Conservation (phyloP, 2,329 filamentous ascomycete species). For the Exserohilum turcica region DNA sequence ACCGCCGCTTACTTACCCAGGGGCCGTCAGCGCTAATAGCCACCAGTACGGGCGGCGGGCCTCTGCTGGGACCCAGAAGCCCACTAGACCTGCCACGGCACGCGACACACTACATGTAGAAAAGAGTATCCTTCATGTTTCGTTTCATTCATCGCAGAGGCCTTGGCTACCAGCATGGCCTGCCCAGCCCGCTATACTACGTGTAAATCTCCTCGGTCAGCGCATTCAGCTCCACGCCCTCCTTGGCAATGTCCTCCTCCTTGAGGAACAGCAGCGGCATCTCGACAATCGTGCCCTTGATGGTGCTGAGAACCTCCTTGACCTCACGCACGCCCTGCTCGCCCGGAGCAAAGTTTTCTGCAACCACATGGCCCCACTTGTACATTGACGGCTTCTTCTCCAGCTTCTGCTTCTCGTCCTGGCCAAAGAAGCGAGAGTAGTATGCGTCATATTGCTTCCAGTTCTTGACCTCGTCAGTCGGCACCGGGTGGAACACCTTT, state of each 20-base stretch:
- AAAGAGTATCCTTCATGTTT: background rate
- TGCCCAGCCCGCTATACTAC: constrained; percentile 19
- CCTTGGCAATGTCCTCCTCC: constrained; percentile 83
- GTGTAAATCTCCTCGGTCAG: constrained; percentile 57
- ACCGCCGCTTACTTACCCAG: constrained; percentile 3
- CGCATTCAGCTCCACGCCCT: constrained; percentile 66
- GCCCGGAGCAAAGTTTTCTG: constrained; percentile 53
- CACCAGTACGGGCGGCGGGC: background rate
- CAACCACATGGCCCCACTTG: constrained; percentile 84
- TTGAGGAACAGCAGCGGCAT: constrained; percentile 90
- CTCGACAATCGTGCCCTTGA: constrained; percentile 70
- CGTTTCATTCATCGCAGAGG: background rate
- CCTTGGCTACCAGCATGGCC: background rate
- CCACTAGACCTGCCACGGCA: background rate
- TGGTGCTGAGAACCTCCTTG: constrained; percentile 72
- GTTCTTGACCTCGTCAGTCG: constrained; percentile 68
- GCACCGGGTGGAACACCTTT: constrained; percentile 80
- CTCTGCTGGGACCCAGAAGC: constrained; percentile 1
- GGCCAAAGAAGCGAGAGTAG: constrained; percentile 68
- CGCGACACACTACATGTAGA: background rate
- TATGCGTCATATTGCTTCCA: constrained; percentile 77
- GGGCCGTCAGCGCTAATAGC: constrained; percentile 9
- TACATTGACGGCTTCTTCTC: constrained; percentile 63
- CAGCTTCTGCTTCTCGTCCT: constrained; percentile 49
- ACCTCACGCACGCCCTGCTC: constrained; percentile 53